phyloP scores from a whole-genome alignment of 805 yeast genomes.

The Saturnispora besseyi region DNA sequence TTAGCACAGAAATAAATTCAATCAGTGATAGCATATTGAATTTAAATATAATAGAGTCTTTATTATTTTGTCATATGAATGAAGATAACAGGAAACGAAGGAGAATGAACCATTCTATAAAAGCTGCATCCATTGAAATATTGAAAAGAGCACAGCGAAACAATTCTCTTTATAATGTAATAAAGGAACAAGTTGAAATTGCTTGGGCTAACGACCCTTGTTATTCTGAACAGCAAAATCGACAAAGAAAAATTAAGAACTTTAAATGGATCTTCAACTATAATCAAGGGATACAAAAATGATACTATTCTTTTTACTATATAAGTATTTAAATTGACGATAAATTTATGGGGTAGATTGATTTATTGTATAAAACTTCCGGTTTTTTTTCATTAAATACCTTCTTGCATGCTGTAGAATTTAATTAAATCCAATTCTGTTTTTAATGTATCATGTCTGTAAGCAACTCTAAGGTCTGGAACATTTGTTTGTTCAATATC shows the following conservation, averaged over 20 bases:
- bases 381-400: neutral
- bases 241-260: neutral
- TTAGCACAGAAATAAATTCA: neutral
- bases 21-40: neutral
- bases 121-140: neutral
- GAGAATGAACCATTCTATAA: neutral
- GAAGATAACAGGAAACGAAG: neutral
- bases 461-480: constrained; percentile 78
- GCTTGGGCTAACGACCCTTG: neutral
- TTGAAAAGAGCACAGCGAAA: neutral
- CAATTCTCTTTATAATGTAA: neutral
- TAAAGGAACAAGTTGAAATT: neutral
- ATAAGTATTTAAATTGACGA: neutral
- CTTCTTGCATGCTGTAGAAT: constrained; percentile 35
- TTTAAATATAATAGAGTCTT: neutral
- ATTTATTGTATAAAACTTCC: neutral
- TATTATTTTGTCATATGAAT: neutral
- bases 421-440: constrained; percentile 64
- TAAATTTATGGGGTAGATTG: neutral
- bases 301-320: neutral
- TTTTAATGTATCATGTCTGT: constrained; percentile 70
- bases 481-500: constrained; percentile 92
- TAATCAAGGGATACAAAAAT: neutral
- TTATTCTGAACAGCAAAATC: neutral
- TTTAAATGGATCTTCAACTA: neutral